A percentile compares a stretch with the other conserved stretches of the same genome.
Evolutionary conservation across 2,329 filamentous ascomycete genomes (phyloP).

Genomic region (Pleomassaria siparia): DNA sequence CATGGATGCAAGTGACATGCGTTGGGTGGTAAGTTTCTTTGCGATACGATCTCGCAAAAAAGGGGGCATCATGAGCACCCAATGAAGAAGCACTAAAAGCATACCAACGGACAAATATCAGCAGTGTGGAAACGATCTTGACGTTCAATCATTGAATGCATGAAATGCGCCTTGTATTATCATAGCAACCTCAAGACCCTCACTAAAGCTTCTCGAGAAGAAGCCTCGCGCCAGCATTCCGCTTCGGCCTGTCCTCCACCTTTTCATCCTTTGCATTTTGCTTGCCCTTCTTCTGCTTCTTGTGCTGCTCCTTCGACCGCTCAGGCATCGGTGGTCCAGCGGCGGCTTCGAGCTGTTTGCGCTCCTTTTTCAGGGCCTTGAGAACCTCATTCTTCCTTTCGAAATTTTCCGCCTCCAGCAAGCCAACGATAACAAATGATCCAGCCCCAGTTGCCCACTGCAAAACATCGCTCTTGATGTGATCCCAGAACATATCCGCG

Average conservation of each 20-base stretch:
- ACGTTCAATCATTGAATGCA: not conserved
- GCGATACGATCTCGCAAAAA: not conserved
- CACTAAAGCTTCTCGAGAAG: constrained; percentile 45
- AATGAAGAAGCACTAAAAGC: not conserved
- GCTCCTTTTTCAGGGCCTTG: constrained; percentile 71
- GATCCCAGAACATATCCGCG: constrained; percentile 75
- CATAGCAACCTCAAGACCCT: not conserved
- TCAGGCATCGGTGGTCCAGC: constrained; percentile 54
- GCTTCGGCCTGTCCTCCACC: constrained; percentile 43
- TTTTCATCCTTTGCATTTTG: constrained; percentile 39
- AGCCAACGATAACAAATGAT: constrained; percentile 80
- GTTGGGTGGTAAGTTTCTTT: not conserved
- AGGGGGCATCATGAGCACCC: not conserved
- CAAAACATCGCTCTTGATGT: constrained; percentile 73
- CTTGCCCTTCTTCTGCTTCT: constrained; percentile 19
- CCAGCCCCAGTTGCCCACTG: constrained; percentile 85
- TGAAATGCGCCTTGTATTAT: not conserved
- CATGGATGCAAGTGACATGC: not conserved
- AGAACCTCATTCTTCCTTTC: constrained; percentile 66
- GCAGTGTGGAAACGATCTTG: not conserved
- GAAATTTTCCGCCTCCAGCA: constrained; percentile 75
- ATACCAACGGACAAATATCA: not conserved
- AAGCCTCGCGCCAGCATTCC: constrained; percentile 51
- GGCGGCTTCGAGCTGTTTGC: constrained; percentile 69
- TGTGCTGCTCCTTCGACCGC: constrained; percentile 45